Conservation (phyloP, 2,329 filamentous ascomycete genomes). For the Emmonsiellopsis sp. region DNA sequence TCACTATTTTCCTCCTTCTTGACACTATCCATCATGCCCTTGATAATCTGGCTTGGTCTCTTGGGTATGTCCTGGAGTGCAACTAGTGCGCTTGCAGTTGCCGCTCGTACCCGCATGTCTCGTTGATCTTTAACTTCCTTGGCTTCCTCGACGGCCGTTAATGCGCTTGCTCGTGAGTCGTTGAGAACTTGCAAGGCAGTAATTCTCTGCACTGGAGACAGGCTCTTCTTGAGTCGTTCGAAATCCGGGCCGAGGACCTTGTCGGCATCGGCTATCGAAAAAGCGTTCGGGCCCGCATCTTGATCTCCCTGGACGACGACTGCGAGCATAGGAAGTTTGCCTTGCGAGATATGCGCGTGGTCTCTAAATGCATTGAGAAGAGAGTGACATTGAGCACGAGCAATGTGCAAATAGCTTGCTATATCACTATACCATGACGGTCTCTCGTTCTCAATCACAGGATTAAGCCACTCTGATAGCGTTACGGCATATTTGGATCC, state of each 20-base stretch:
- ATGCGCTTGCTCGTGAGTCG: conserved; percentile 64
- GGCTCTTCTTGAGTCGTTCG: conserved; percentile 76
- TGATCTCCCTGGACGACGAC: conserved; percentile 90
- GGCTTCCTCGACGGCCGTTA: conserved; percentile 69
- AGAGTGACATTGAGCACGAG: conserved; percentile 83
- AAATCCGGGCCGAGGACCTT: conserved; percentile 80
- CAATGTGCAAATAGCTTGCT: conserved; percentile 79
- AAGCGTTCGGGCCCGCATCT: conserved; percentile 84
- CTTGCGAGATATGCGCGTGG: conserved; percentile 68
- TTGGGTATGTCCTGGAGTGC: conserved; percentile 83
- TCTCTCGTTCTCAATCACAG: conserved; percentile 71
- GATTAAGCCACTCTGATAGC: conserved; percentile 53
- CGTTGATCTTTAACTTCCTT: conserved; percentile 68
- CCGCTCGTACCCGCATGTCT: conserved; percentile 77
- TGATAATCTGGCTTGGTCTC: conserved; percentile 87
- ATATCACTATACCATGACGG: conserved; percentile 82
- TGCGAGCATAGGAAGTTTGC: conserved; percentile 69
- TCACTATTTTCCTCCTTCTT: conserved; percentile 89
- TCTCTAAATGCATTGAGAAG: conserved; percentile 87
- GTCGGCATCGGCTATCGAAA: conserved; percentile 79
- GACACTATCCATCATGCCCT: conserved; percentile 95
- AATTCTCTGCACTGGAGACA: conserved; percentile 79
- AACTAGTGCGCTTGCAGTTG: conserved; percentile 78
- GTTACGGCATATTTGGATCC: conserved; percentile 23
- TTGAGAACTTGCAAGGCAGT: conserved; percentile 70